Evolutionary conservation across 306 rosid genomes (phyloP).

Genomic region (Vigna hirtella): DNA sequence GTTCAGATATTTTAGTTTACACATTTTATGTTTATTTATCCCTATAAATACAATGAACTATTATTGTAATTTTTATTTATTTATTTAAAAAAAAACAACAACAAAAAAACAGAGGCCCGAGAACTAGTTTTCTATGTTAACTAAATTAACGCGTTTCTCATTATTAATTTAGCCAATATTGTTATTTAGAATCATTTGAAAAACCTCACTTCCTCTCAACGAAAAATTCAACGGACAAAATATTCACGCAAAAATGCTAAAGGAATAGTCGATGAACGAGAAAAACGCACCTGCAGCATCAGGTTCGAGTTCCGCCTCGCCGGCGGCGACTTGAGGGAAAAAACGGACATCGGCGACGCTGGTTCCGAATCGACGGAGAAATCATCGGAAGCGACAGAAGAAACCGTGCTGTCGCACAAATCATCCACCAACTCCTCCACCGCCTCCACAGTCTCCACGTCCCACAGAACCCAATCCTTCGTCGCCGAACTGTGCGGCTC

Average conservation of each 20-base stretch:
- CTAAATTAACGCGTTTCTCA: neutral
- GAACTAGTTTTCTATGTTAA: too few relatives aligned
- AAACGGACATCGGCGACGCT: slow-evolving; percentile 58
- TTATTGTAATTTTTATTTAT: too few relatives aligned
- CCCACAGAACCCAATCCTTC: slow-evolving; percentile 74
- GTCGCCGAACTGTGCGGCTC: slow-evolving; percentile 59
- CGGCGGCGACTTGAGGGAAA: slow-evolving; percentile 35
- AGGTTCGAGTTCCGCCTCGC: slow-evolving; percentile 26
- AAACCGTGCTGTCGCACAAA: slow-evolving; percentile 35
- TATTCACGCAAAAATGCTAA: neutral
- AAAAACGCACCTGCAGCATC: slow-evolving; percentile 24
- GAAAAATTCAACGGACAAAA: neutral
- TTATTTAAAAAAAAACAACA: too few relatives aligned
- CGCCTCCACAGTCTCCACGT: slow-evolving; percentile 56
- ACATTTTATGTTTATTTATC: too few relatives aligned
- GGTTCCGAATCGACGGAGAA: slow-evolving; percentile 38
- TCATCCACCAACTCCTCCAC: slow-evolving; percentile 34
- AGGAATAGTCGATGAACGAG: neutral
- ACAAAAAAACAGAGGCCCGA: too few relatives aligned
- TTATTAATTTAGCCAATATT: neutral
- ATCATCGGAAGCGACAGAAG: slow-evolving; percentile 64
- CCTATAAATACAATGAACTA: too few relatives aligned
- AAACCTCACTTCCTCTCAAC: neutral
- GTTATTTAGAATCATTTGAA: neutral
- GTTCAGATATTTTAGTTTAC: too few relatives aligned